Conservation (phyloP, 495 filamentous ascomycete genomes). For the Amphirosellinia nigrospora region DNA sequence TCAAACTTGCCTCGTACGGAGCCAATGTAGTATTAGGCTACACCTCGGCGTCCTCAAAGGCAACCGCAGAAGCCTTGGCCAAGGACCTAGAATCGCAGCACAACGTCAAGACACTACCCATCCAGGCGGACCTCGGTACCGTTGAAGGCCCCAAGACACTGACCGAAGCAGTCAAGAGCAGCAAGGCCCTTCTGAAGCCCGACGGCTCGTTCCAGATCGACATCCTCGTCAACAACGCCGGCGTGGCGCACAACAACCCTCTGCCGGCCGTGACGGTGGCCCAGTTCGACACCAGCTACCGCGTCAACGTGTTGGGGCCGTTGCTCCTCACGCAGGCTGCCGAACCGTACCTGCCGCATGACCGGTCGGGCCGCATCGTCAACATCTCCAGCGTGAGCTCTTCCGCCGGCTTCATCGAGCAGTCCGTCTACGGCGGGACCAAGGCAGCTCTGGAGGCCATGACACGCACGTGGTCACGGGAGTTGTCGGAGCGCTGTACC, state of each 20-base stretch:
- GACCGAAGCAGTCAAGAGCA: conserved; percentile 37
- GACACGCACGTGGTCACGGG: conserved; percentile 87
- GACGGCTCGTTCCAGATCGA: conserved; percentile 69
- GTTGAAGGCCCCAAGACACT: conserved; percentile 45
- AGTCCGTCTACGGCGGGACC: conserved; percentile 84
- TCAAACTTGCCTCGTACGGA: conserved; percentile 79
- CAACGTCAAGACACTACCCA: conserved; percentile 43
- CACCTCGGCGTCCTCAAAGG: conserved; percentile 58
- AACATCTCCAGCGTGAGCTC: conserved; percentile 77
- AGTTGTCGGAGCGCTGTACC: conserved; percentile 77
- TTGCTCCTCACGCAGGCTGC: conserved; percentile 79
- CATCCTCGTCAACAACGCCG: conserved; percentile 88
- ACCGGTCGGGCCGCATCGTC: conserved; percentile 78
- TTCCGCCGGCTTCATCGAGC: conserved; percentile 68
- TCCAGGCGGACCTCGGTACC: conserved; percentile 55
- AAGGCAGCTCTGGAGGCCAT: conserved; percentile 92
- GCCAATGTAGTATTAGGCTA: conserved; percentile 72
- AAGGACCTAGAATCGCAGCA: conserved; percentile 48
- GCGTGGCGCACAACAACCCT: conserved; percentile 64
- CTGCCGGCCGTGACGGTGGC: conserved; percentile 63
- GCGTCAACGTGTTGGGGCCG: conserved; percentile 84
- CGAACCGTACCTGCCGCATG: conserved; percentile 70
- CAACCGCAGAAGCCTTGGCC: conserved; percentile 39
- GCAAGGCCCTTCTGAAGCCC: conserved; percentile 37
- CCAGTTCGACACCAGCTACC: conserved; percentile 74